Evolutionary conservation across 2,329 filamentous ascomycete species (phyloP).

Genomic region (Metarhizium brunneum): DNA sequence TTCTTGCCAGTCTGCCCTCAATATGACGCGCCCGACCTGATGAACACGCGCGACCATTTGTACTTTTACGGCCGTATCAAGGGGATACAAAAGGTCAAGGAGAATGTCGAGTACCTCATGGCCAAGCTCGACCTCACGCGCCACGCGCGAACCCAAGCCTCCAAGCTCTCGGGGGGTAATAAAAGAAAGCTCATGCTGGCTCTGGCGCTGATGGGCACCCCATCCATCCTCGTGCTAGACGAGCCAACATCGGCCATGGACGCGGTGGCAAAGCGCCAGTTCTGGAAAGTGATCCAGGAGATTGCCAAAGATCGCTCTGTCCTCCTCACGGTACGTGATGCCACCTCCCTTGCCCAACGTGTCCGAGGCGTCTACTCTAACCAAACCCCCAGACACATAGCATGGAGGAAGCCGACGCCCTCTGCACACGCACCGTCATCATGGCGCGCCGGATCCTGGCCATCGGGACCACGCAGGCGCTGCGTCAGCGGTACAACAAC

Average conservation of each 20-base stretch:
- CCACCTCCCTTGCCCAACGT: background rate
- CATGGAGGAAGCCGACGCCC: slow-evolving; percentile 90
- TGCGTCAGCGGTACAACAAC: slow-evolving; percentile 69
- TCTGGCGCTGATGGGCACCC: slow-evolving; percentile 82
- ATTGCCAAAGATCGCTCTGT: slow-evolving; percentile 66
- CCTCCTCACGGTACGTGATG: slow-evolving; percentile 49
- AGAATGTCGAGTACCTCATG: slow-evolving; percentile 65
- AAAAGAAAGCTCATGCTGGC: slow-evolving; percentile 77
- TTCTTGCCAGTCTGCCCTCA: slow-evolving; percentile 70
- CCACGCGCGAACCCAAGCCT: slow-evolving; percentile 62
- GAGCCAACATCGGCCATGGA: slow-evolving; percentile 80
- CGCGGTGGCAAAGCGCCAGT: slow-evolving; percentile 73
- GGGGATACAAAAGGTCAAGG: slow-evolving; percentile 59
- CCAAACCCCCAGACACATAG: slow-evolving; percentile 53
- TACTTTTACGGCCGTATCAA: slow-evolving; percentile 73
- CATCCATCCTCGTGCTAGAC: slow-evolving; percentile 71
- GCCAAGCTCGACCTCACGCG: slow-evolving; percentile 61
- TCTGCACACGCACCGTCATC: slow-evolving; percentile 77
- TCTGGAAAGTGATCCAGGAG: slow-evolving; percentile 72
- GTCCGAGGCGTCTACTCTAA: background rate
- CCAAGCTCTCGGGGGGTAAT: slow-evolving; percentile 73
- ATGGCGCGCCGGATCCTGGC: slow-evolving; percentile 81
- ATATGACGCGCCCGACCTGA: slow-evolving; percentile 72
- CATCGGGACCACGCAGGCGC: slow-evolving; percentile 62
- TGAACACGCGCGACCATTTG: slow-evolving; percentile 75